Evolutionary conservation across 139 green algal species (phyloP), one percentile per base, ranked within the genome.

Genomic region (Edaphochlamys debaryana): DNA sequence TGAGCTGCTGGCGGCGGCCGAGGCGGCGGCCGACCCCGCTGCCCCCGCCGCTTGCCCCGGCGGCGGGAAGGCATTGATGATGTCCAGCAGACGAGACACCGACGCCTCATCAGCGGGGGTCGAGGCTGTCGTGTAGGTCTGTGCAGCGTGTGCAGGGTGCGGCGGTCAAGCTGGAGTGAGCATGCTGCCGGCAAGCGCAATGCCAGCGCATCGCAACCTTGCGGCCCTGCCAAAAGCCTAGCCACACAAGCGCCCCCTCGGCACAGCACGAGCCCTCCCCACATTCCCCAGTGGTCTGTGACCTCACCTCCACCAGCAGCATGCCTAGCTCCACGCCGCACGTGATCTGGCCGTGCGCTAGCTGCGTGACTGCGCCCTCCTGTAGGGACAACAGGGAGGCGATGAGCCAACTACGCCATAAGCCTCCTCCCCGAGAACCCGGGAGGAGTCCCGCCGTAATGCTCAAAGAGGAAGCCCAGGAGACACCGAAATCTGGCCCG

Each of bases 241-340:
- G n/a, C n/a, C n/a, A n/a, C n/a, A n/a, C n/a, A n/a, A n/a, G n/a
- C n/a, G n/a, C n/a, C n/a, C n/a, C n/a, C n/a, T n/a, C n/a, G n/a
- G n/a, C n/a, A n/a, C n/a, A n/a, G n/a, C n/a, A n/a, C n/a, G n/a
- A n/a, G n/a, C n/a, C n/a, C n/a, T n/a, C n/a, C n/a, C n/a, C n/a
- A n/a, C n/a, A n/a, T n/a, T n/a, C n/a, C n/a, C n/a, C n/a, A n/a
- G n/a, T n/a, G n/a, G n/a, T n/a, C n/a, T n/a, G n/a, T n/a, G n/a
- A n/a, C n/a, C 79, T 7, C 36, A 87, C 87, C 72, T 94, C 91
- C 4, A 93, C 41, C 13, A 94, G 81, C 45, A 93, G 81, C 52
- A 90, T 54, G 0, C 82, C 91, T n/a, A 94, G 85, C 85, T 94
- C 91, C 45, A 91, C 72, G 4, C 90, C 91, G 27, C 90, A 93